Base-by-base conservation (phyloP, 192 early-diverging fungal species). In the Linnemannia hyalina region DNA sequence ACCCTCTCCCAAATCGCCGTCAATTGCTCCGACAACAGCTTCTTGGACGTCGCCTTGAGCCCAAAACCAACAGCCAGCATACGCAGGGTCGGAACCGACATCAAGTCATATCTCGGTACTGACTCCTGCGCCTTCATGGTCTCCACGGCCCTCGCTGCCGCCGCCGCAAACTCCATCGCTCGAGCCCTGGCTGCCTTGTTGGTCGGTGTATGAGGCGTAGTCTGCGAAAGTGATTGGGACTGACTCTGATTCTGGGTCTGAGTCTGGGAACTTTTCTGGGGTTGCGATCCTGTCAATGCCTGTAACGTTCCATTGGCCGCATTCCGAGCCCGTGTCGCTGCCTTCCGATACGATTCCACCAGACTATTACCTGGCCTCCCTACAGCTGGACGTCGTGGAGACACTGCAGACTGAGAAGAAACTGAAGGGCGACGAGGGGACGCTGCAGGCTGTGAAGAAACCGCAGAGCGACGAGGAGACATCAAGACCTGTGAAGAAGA, bases 21-120 rank as follows among this genome's bases (percentile, higher is more conserved):
- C 72, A 86, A 29, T 29, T 86, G 84, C 22, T 81, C 79, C 0
- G 77, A 68, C 68, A 81, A 35, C n/a, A 63, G 11, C 29, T 7
- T n/a, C 42, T 81, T 86, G 20, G 7, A 69, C 2, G 16, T 52
- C n/a, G 84, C 35, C 32, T 86, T 86, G 23, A 86, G 49, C 11
- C 84, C 84, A 70, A 86, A 86, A 0, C 79, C 78, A 23, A 63
- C 65, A 3, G 79, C 79, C 26, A 63, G 46, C 38, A 77, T 22
- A 10, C 78, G 74, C 46, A 86, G 35, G 6, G 70, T 76, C 29
- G 70, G 26, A 29, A 86, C 7, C 0, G 79, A 74, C 84, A 86
- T 86, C 5, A 75, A 29, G 3, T 77, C 9, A 32, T 81, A 86
- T 4, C 74, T 46, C 6, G 84, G 79, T 60, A 77, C 65, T 16